These are phyloP conservation scores for Agaricus bisporus DNA, from an alignment of 768 basidiomycete species.

Conservation along the genomic window DNA sequence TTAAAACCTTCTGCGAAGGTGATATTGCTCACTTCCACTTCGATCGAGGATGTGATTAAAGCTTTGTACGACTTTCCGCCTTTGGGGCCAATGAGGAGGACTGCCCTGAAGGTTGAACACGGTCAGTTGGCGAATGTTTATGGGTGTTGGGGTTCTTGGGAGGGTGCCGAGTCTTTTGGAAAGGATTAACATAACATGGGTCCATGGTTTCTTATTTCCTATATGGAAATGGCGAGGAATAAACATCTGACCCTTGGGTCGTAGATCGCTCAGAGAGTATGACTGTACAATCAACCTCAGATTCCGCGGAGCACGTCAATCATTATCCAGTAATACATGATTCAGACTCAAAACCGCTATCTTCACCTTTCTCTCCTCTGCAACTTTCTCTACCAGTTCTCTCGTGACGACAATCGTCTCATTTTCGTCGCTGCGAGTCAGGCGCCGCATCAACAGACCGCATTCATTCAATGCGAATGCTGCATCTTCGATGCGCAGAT, in stretches of 20 bases:
- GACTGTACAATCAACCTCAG: neutral
- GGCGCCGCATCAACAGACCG: slow-evolving; percentile 57
- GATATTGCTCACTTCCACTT: slow-evolving; percentile 34
- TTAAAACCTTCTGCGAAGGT: slow-evolving; percentile 32
- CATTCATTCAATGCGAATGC: slow-evolving; percentile 87
- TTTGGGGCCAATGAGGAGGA: slow-evolving; percentile 30
- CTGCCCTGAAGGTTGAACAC: slow-evolving; percentile 29
- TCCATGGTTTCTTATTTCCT: neutral
- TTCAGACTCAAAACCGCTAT: slow-evolving; percentile 55
- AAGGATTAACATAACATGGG: neutral
- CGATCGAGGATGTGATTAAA: slow-evolving; percentile 26
- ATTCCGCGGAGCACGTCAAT: neutral
- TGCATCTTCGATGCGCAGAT: slow-evolving; percentile 78
- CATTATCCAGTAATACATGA: slow-evolving; percentile 43
- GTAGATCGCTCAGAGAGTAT: no score
- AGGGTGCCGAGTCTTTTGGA: slow-evolving; percentile 30
- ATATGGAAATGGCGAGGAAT: no score
- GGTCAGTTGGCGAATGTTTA: slow-evolving; percentile 36
- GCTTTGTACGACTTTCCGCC: slow-evolving; percentile 30
- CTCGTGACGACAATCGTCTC: slow-evolving; percentile 37
- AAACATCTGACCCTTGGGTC: no score
- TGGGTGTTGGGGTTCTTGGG: slow-evolving; percentile 38
- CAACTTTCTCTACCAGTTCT: slow-evolving; percentile 45
- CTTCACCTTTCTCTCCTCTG: slow-evolving; percentile 66
- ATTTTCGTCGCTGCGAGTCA: slow-evolving; percentile 22